Percentiles rank a stretch among this genome's conserved stretches.
phyloP scores from a whole-genome alignment of 2,329 filamentous ascomycete genomes.

The Penicillium sp. region DNA sequence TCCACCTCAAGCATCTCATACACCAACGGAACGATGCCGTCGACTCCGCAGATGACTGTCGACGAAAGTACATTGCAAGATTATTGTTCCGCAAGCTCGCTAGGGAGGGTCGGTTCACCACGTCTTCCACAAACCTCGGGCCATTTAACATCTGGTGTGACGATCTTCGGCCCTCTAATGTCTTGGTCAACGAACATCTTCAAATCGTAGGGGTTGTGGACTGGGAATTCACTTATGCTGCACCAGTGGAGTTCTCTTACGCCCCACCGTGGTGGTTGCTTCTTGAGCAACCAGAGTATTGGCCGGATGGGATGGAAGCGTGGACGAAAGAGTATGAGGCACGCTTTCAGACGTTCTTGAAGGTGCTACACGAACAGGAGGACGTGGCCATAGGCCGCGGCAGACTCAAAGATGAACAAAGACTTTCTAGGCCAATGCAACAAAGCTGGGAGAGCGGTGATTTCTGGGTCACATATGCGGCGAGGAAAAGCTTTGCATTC shows the following conservation, averaged over 20 bases:
- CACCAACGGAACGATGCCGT: too few species aligned
- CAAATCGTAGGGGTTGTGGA: constrained; percentile 20
- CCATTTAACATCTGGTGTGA: constrained; percentile 27
- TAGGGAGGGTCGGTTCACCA: too few species aligned
- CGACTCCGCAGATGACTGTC: too few species aligned
- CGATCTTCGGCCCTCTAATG: constrained; percentile 21
- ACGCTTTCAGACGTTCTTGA: constrained; percentile 19
- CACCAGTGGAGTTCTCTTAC: constrained; percentile 20
- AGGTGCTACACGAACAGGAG: constrained; percentile 13
- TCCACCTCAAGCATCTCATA: too few species aligned
- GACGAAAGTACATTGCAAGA: too few species aligned
- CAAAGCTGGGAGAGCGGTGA: neutral
- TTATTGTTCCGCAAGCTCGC: too few species aligned
- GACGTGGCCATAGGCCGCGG: neutral
- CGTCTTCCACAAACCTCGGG: neutral
- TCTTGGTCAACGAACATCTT: constrained; percentile 14
- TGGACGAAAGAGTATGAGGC: constrained; percentile 15
- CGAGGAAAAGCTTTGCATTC: constrained; percentile 15
- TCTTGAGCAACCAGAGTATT: constrained; percentile 24
- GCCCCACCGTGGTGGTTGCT: constrained; percentile 26
- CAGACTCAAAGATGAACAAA: constrained; percentile 7
- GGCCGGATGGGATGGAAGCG: constrained; percentile 19
- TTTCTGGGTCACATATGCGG: neutral
- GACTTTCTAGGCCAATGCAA: constrained; percentile 15
- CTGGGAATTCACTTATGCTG: constrained; percentile 27